These are phyloP conservation scores for Chaetoscypha palmicola DNA, from an alignment of 2,329 filamentous ascomycete species.

Conservation along the genomic window DNA sequence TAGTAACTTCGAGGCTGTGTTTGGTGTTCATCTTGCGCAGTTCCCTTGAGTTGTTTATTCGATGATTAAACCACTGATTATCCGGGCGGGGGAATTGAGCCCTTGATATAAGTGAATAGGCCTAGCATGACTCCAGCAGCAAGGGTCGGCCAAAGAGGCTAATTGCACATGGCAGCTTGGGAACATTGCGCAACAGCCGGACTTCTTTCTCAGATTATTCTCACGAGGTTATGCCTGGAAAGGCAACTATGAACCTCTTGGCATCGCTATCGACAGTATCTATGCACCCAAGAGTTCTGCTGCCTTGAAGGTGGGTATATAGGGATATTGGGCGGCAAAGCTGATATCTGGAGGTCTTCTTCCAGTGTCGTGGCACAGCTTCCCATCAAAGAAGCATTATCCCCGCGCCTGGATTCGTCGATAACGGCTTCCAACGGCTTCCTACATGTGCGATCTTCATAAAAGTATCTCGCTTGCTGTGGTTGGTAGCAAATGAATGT, in stretches of 20 bases:
- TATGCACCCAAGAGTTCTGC: not conserved
- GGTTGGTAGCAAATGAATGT: not conserved
- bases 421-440: not conserved
- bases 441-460: not conserved
- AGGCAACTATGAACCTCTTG: not conserved
- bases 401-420: not conserved
- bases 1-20: constrained; percentile 12
- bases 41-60: not conserved
- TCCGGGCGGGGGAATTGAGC: not conserved
- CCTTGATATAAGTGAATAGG: not conserved
- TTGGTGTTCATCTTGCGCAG: constrained; percentile 11
- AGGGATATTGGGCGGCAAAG: not conserved
- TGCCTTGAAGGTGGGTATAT: not conserved
- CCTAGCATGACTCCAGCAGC: not conserved
- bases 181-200: no score
- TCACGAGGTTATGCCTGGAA: not conserved
- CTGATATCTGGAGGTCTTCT: not conserved
- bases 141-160: not conserved
- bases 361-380: no score
- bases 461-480: no score
- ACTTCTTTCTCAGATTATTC: no score
- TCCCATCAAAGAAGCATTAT: no score
- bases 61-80: not conserved
- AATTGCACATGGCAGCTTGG: no score
- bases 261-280: not conserved